Evolutionary conservation across 2,329 filamentous ascomycete species (phyloP).

Genomic region (Fusarium albidum): DNA sequence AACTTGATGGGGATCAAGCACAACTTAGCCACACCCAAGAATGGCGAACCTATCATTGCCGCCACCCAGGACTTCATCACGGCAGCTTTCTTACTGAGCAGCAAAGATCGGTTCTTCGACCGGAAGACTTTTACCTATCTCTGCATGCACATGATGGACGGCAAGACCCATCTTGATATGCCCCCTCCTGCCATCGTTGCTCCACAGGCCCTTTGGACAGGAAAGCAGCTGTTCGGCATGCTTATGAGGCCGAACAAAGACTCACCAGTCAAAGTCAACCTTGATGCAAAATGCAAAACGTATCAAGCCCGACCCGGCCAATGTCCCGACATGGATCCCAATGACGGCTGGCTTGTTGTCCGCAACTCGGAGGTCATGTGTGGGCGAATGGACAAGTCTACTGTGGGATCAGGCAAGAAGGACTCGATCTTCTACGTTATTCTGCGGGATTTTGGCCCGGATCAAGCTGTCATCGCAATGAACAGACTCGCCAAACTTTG

Average conservation of each 20-base stretch:
- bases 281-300: slow-evolving; percentile 90
- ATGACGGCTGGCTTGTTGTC: slow-evolving; percentile 91
- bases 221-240: slow-evolving; percentile 95
- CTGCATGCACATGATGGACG: slow-evolving; percentile 93
- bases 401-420: slow-evolving; percentile 96
- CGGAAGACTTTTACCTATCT: slow-evolving; percentile 88
- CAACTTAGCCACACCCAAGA: slow-evolving; percentile 94
- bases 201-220: slow-evolving; percentile 90
- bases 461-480: slow-evolving; percentile 90
- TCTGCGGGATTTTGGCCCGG: slow-evolving; percentile 90
- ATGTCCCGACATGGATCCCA: slow-evolving; percentile 77
- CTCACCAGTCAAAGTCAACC: slow-evolving; percentile 85
- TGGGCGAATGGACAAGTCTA: slow-evolving; percentile 96
- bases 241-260: slow-evolving; percentile 87
- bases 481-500: slow-evolving; percentile 92
- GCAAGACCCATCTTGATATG: slow-evolving; percentile 78
- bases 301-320: slow-evolving; percentile 70
- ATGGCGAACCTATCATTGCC: slow-evolving; percentile 96
- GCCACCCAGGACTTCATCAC: slow-evolving; percentile 99
- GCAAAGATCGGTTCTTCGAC: slow-evolving; percentile 93
- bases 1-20: slow-evolving; percentile 98
- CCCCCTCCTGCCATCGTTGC: slow-evolving; percentile 88
- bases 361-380: slow-evolving; percentile 98
- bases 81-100: slow-evolving; percentile 87
- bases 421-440: slow-evolving; percentile 98